Evolutionary conservation across 345 rosid genomes (phyloP).

Genomic region (Eucalyptus erythrocorys): DNA sequence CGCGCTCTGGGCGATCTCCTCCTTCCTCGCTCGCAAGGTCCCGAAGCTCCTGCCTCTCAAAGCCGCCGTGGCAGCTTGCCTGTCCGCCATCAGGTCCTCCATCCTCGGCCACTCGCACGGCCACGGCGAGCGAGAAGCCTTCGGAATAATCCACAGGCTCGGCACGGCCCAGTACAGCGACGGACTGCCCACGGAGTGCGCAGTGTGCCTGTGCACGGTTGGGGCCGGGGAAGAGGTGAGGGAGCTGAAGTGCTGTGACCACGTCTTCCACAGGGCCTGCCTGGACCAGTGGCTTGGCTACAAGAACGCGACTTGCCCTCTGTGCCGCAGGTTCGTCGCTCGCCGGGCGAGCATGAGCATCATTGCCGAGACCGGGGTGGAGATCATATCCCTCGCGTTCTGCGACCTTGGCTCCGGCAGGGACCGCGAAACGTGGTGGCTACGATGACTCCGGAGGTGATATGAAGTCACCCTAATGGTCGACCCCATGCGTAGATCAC

Average conservation of each 20-base stretch:
- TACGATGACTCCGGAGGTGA: background rate
- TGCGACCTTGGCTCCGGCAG: background rate
- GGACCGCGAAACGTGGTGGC: slow-evolving; percentile 20
- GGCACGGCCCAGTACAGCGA: background rate
- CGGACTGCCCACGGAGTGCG: background rate
- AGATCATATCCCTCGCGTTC: background rate
- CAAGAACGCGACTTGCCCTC: slow-evolving; percentile 12
- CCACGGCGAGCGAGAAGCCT: background rate
- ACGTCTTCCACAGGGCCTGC: slow-evolving; percentile 22
- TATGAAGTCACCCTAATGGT: background rate
- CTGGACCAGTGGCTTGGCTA: slow-evolving; percentile 14
- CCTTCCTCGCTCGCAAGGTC: background rate
- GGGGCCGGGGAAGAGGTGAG: slow-evolving; percentile 12
- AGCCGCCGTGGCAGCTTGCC: background rate
- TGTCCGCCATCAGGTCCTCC: background rate
- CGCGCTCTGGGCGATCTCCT: background rate
- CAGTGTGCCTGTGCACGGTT: slow-evolving; percentile 7
- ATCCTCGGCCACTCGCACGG: background rate
- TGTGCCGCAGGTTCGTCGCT: slow-evolving; percentile 12
- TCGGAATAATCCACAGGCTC: background rate
- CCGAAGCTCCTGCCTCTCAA: background rate
- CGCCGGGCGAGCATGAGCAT: background rate
- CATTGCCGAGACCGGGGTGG: background rate
- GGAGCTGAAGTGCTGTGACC: slow-evolving; percentile 15
- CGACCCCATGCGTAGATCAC: background rate